phyloP scores from a whole-genome alignment of 2,329 filamentous ascomycete genomes.

The Akanthomyces dipterigenus region DNA sequence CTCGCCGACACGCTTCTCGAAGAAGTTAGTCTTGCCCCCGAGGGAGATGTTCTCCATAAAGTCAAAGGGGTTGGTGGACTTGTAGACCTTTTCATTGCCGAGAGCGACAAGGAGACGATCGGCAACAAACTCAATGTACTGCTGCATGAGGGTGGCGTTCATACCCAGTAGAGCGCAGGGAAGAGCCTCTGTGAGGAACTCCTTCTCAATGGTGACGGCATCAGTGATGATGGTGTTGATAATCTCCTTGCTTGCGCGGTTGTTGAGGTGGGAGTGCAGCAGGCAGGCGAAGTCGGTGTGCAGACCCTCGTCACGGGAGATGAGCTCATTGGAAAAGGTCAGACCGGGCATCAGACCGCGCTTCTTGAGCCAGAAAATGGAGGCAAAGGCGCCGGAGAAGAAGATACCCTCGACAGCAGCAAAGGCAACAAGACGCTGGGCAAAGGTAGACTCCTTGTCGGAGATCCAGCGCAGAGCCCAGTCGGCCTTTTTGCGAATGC shows the following conservation, averaged over 20 bases:
- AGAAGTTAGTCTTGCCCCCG: slow-evolving; percentile 99
- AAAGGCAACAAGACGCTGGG: slow-evolving; percentile 91
- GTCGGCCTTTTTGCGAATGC: slow-evolving; percentile 97
- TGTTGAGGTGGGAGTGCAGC: slow-evolving; percentile 93
- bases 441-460: slow-evolving; percentile 90
- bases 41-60: slow-evolving; percentile 99
- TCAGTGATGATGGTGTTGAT: slow-evolving; percentile 88
- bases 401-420: slow-evolving; percentile 99
- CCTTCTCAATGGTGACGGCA: slow-evolving; percentile 90
- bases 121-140: slow-evolving; percentile 99
- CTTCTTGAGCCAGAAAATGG: slow-evolving; percentile 99
- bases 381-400: slow-evolving; percentile 97
- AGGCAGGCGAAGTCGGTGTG: slow-evolving; percentile 99
- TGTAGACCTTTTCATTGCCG: slow-evolving; percentile 91
- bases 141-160: slow-evolving; percentile 96
- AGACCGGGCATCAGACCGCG: slow-evolving; percentile 97
- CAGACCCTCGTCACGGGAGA: slow-evolving; percentile 97
- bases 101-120: slow-evolving; percentile 90
- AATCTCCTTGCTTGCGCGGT: slow-evolving; percentile 75
- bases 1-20: slow-evolving; percentile 98
- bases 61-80: slow-evolving; percentile 92
- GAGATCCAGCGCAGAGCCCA: slow-evolving; percentile 95
- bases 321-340: slow-evolving; percentile 99
- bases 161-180: slow-evolving; percentile 92
- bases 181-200: slow-evolving; percentile 94